Conservation (phyloP, 2,329 filamentous ascomycete species). For the Botrytis aclada region DNA sequence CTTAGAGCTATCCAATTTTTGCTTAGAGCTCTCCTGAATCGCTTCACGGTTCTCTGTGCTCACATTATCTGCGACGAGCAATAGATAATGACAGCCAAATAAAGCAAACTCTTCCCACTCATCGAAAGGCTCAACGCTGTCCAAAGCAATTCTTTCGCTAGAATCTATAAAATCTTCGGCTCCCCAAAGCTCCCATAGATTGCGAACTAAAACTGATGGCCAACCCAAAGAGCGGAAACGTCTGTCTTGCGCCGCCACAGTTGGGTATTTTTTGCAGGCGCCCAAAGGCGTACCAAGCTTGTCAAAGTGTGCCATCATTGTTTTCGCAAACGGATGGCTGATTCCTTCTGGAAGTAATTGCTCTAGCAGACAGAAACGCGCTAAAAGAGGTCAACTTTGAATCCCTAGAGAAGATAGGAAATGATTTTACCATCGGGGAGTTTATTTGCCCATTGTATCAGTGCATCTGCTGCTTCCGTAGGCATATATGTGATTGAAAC, state of each 20-base stretch:
- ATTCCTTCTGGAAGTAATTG: conserved; percentile 78
- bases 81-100: conserved; percentile 80
- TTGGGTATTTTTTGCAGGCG: conserved; percentile 68
- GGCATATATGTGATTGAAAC: conserved; percentile 93
- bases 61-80: conserved; percentile 57
- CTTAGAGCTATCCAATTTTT: background rate
- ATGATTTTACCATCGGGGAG: conserved; percentile 59
- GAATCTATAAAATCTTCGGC: conserved; percentile 62
- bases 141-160: conserved; percentile 58
- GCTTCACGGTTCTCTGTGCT: background rate
- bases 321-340: conserved; percentile 77
- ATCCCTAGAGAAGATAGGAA: background rate
- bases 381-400: conserved; percentile 43
- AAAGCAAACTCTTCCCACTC: conserved; percentile 94
- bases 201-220: conserved; percentile 58
- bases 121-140: conserved; percentile 79
- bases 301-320: conserved; percentile 80
- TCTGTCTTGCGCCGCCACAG: conserved; percentile 58
- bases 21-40: background rate
- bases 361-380: conserved; percentile 82
- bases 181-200: conserved; percentile 81
- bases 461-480: conserved; percentile 63
- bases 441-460: conserved; percentile 75
- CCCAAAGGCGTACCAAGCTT: conserved; percentile 78
- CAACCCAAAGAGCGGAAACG: conserved; percentile 72